Evolutionary conservation across 106 monocot species (phyloP).

Genomic region (Dendrobium chrysotoxum): DNA sequence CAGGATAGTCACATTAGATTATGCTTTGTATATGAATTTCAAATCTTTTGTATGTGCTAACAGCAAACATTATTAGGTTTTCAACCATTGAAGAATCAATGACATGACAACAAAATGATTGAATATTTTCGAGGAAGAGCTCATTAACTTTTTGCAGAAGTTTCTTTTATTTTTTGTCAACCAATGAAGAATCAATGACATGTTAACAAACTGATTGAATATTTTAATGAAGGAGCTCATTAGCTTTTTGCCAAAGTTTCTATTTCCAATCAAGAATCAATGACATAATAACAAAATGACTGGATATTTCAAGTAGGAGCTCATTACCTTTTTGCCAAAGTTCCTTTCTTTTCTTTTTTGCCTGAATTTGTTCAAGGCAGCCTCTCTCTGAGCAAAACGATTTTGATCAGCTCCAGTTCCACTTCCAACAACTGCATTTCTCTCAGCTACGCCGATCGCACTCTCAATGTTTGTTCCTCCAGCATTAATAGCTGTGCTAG

Average conservation of each 20-base stretch:
- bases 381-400: conserved; percentile 50
- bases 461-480: conserved; percentile 35
- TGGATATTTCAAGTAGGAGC: conserved; percentile 2
- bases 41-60: no score
- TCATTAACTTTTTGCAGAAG: conserved; percentile 75
- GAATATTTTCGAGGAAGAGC: conserved; percentile 2
- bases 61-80: no score
- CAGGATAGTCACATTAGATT: no score
- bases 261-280: background rate
- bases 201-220: background rate
- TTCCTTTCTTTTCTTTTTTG: conserved; percentile 83
- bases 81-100: background rate
- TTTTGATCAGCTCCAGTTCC: conserved; percentile 48
- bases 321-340: conserved; percentile 78
- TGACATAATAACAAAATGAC: background rate
- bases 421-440: conserved; percentile 44
- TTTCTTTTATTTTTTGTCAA: conserved; percentile 70
- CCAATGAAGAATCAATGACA: background rate
- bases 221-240: background rate
- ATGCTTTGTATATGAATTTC: no score
- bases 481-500: background rate
- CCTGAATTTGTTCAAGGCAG: conserved; percentile 77
- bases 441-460: conserved; percentile 19
- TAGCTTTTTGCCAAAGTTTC: conserved; percentile 39
- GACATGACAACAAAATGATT: background rate